Evolutionary conservation across 768 basidiomycete species (phyloP).

Genomic region (Pisolithus microcarpus): DNA sequence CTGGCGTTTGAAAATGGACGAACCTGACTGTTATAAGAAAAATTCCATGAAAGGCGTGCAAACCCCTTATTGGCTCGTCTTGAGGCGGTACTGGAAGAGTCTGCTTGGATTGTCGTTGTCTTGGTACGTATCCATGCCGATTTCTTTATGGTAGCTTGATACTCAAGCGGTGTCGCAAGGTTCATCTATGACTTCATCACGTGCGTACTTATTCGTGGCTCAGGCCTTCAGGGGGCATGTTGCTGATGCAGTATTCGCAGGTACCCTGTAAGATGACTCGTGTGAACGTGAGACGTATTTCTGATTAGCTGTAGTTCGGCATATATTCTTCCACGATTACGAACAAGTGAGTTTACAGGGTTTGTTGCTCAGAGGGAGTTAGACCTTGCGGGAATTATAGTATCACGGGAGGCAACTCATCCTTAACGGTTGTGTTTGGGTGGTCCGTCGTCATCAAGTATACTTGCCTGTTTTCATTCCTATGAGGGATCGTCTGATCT

Average conservation of each 20-base stretch:
- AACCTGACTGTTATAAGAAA: conserved; percentile 65
- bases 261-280: conserved; percentile 50
- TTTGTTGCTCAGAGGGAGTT: background rate
- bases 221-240: too few relatives aligned
- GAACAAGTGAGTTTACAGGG: conserved; percentile 36
- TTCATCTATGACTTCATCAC: conserved; percentile 79
- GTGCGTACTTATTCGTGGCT: conserved; percentile 31
- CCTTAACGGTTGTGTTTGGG: conserved; percentile 62
- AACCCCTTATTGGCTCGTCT: conserved; percentile 70
- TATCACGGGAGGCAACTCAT: conserved; percentile 46
- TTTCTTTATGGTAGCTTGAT: background rate
- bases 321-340: conserved; percentile 76
- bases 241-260: conserved; percentile 24
- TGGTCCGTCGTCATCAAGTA: conserved; percentile 86
- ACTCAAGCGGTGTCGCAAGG: conserved; percentile 24
- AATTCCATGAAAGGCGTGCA: conserved; percentile 70
- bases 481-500: conserved; percentile 29
- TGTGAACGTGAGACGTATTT: background rate
- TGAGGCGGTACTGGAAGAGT: conserved; percentile 75
- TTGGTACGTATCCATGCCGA: conserved; percentile 41
- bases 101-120: conserved; percentile 66
- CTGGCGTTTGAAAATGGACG: conserved; percentile 82
- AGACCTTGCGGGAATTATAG: conserved; percentile 24
- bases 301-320: conserved; percentile 47
- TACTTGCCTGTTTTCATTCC: conserved; percentile 17